These are phyloP conservation scores for Penicillium rolfsii DNA, from an alignment of 2,329 filamentous ascomycete genomes.

Conservation along the genomic window DNA sequence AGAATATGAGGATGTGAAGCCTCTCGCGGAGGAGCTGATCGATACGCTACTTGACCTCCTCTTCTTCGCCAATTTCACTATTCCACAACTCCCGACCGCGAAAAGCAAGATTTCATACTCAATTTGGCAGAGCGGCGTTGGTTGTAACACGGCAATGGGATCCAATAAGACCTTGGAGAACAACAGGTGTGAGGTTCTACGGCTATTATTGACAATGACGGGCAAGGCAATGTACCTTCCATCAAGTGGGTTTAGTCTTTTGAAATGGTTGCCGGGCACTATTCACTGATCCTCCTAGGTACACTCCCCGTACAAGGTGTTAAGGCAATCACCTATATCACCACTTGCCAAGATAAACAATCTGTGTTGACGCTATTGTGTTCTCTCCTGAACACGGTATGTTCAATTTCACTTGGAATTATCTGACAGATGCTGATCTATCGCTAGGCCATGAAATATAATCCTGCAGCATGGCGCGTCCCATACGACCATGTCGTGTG, in stretches of 20 bases:
- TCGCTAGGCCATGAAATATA: conserved; percentile 84
- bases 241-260: conserved; percentile 56
- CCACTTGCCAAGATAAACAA: conserved; percentile 86
- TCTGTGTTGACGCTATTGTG: conserved; percentile 87
- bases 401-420: conserved; percentile 36
- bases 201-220: conserved; percentile 80
- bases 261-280: background rate
- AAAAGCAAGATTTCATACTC: conserved; percentile 85
- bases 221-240: conserved; percentile 95
- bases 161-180: conserved; percentile 91
- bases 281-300: conserved; percentile 40
- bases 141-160: conserved; percentile 84
- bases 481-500: conserved; percentile 92
- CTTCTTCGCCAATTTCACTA: conserved; percentile 88
- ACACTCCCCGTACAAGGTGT: conserved; percentile 81
- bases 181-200: conserved; percentile 87
- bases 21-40: conserved; percentile 87
- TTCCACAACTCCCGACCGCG: conserved; percentile 70
- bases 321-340: conserved; percentile 83
- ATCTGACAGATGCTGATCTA: conserved; percentile 15
- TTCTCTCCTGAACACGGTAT: conserved; percentile 88
- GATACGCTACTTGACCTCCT: conserved; percentile 86
- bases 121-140: conserved; percentile 98
- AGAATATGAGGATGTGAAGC: conserved; percentile 80
- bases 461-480: conserved; percentile 89